Conservation (phyloP, 106 monocot genomes). For the Ottelia alismoides region DNA sequence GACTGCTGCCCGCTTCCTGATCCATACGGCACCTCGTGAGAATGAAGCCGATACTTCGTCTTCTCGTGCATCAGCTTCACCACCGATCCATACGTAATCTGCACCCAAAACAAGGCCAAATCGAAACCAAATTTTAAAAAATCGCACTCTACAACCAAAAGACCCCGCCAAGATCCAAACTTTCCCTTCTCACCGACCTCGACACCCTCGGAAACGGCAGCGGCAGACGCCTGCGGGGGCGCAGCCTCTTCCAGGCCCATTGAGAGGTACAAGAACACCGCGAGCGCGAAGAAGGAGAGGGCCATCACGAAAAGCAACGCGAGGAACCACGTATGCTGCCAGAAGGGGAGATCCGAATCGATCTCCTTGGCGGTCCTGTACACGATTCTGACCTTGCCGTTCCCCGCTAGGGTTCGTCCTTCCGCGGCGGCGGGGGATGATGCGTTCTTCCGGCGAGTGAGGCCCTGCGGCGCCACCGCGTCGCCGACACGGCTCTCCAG, state of each 20-base stretch:
- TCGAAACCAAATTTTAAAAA: not conserved
- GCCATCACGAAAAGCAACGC: conserved; percentile 39
- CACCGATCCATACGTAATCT: too few species aligned
- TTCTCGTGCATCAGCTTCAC: conserved; percentile 76
- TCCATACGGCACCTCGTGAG: conserved; percentile 68
- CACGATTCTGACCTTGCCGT: too few species aligned
- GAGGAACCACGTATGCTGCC: conserved; percentile 36
- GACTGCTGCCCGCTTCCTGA: conserved; percentile 77
- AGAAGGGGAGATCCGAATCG: too few species aligned
- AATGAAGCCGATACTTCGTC: conserved; percentile 59
- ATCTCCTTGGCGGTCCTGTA: too few species aligned
- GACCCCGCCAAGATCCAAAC: too few species aligned
- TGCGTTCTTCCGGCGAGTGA: conserved; percentile 21
- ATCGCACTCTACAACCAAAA: too few species aligned
- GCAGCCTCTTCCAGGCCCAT: conserved; percentile 24
- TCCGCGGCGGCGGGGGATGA: not conserved
- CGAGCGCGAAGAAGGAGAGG: conserved; percentile 30
- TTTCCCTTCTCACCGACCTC: conserved; percentile 22
- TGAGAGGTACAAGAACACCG: conserved; percentile 35
- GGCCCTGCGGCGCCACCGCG: conserved; percentile 36
- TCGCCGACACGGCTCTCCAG: too few species aligned
- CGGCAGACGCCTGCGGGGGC: conserved; percentile 15
- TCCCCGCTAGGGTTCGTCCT: not conserved
- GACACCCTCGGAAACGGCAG: conserved; percentile 22
- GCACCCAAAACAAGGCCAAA: conserved; percentile 24